Percentiles rank a stretch among this genome's conserved stretches.
These are phyloP conservation scores for Stagonosporopsis cucurbitacearum DNA, from an alignment of 2,329 filamentous ascomycete genomes.

Conservation along the genomic window DNA sequence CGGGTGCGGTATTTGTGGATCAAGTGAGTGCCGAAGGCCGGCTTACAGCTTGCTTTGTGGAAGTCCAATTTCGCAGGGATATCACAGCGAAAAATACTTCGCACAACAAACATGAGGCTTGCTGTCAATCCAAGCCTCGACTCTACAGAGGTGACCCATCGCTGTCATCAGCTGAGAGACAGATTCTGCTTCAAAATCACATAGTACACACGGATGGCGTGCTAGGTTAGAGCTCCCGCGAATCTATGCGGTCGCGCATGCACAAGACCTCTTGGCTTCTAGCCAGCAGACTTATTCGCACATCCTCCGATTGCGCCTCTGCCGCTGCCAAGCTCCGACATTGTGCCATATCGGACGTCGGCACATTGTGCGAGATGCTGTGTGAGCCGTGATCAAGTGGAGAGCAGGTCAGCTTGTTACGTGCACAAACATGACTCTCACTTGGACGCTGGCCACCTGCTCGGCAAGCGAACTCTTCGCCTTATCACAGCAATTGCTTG, in stretches of 20 bases:
- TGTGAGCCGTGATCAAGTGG: slow-evolving; percentile 7
- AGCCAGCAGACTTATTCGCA: slow-evolving; percentile 18
- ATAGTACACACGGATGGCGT: not conserved
- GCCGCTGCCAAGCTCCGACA: slow-evolving; percentile 18
- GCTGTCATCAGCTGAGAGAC: not conserved
- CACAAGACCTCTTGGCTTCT: slow-evolving; percentile 16
- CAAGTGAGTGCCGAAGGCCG: slow-evolving; percentile 14
- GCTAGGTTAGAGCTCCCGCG: not conserved
- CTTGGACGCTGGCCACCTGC: not conserved
- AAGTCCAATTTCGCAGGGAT: slow-evolving; percentile 13
- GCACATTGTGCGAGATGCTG: not conserved
- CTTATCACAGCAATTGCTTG: not conserved
- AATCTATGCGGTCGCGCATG: slow-evolving; percentile 10
- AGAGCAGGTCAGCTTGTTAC: slow-evolving; percentile 4
- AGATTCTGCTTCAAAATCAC: slow-evolving; percentile 1
- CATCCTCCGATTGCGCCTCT: slow-evolving; percentile 13
- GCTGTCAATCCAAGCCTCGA: slow-evolving; percentile 2
- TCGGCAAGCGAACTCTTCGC: slow-evolving; percentile 6
- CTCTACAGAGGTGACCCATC: no score
- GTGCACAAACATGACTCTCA: slow-evolving; percentile 19
- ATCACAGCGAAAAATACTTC: slow-evolving; percentile 7
- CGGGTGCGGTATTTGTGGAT: slow-evolving; percentile 11
- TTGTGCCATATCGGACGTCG: slow-evolving; percentile 6
- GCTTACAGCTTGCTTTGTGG: slow-evolving; percentile 16
- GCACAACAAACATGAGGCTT: slow-evolving; percentile 1